These are phyloP conservation scores for Lentinula raphanica DNA, from an alignment of 768 basidiomycete species.

Conservation along the genomic window DNA sequence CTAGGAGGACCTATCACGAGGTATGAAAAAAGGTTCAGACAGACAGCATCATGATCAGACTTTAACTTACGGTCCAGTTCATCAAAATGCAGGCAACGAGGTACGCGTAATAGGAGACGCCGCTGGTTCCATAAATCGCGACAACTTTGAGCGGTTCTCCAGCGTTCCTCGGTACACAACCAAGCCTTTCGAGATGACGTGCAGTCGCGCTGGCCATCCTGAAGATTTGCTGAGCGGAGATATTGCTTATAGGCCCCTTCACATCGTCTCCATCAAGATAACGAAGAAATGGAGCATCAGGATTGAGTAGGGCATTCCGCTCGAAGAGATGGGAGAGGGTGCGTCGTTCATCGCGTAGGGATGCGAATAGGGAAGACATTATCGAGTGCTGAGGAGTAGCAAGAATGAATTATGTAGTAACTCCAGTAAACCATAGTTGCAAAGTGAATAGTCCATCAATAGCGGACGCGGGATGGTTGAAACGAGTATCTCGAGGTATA, in stretches of 20 bases:
- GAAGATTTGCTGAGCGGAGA: neutral
- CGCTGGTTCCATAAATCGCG: neutral
- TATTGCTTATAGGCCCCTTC: neutral
- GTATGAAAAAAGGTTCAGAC: neutral
- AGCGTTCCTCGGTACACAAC: neutral
- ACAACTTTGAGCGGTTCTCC: neutral
- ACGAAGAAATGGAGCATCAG: neutral
- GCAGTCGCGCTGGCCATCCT: neutral
- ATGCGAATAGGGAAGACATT: neutral
- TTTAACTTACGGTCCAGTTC: neutral
- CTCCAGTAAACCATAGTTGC: neutral
- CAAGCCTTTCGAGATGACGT: neutral
- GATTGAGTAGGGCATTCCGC: neutral
- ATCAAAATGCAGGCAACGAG: neutral
- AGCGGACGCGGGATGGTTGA: too few relatives aligned
- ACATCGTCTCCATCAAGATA: neutral
- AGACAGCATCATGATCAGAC: neutral
- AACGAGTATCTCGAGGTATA: neutral
- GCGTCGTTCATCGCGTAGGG: neutral
- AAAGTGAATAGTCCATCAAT: neutral
- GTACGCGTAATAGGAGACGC: neutral
- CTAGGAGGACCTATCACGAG: neutral
- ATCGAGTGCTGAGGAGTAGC: neutral
- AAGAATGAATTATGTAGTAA: neutral
- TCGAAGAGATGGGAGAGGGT: neutral